Conservation (phyloP, 2,329 filamentous ascomycete genomes). For the Fusarium kyushuense region DNA sequence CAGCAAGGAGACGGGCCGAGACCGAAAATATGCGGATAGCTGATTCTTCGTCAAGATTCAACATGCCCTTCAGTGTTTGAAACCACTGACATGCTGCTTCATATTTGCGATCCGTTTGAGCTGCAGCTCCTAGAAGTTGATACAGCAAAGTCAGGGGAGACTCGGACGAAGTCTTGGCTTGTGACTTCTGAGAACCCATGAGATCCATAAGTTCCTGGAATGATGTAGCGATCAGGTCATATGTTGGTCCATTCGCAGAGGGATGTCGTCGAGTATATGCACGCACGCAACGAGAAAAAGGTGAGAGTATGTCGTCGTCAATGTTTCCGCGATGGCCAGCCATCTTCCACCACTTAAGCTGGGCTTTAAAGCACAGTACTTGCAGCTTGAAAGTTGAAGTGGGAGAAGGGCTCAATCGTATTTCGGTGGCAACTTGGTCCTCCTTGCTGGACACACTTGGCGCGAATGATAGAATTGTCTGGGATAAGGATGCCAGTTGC, state of each 20-base stretch:
- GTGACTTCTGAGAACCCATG: conserved; percentile 52
- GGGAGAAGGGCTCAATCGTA: conserved; percentile 67
- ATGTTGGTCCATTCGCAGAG: conserved; percentile 54
- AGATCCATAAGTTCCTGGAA: conserved; percentile 51
- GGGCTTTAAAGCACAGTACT: conserved; percentile 69
- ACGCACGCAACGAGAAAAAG: conserved; percentile 71
- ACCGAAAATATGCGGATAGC: conserved; percentile 64
- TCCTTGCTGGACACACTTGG: conserved; percentile 75
- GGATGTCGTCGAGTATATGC: conserved; percentile 69
- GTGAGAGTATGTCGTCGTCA: conserved; percentile 74
- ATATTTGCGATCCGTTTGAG: conserved; percentile 59
- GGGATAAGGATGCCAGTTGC: conserved; percentile 75
- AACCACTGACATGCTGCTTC: conserved; percentile 69
- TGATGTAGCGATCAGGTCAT: conserved; percentile 51
- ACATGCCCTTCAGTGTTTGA: conserved; percentile 56
- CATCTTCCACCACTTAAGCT: conserved; percentile 75
- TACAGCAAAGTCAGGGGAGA: conserved; percentile 63
- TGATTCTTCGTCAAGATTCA: conserved; percentile 58
- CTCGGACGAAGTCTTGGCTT: conserved; percentile 54
- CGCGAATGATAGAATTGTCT: conserved; percentile 72
- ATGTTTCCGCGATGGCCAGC: conserved; percentile 69
- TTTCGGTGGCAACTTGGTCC: conserved; percentile 67
- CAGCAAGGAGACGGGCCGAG: conserved; percentile 66
- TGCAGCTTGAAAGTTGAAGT: conserved; percentile 72
- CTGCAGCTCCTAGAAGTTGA: conserved; percentile 64